Percentiles rank a stretch among this genome's conserved stretches.
Conservation (phyloP, 169 alveolate genomes). For the Cryptosporidium ryanae region DNA sequence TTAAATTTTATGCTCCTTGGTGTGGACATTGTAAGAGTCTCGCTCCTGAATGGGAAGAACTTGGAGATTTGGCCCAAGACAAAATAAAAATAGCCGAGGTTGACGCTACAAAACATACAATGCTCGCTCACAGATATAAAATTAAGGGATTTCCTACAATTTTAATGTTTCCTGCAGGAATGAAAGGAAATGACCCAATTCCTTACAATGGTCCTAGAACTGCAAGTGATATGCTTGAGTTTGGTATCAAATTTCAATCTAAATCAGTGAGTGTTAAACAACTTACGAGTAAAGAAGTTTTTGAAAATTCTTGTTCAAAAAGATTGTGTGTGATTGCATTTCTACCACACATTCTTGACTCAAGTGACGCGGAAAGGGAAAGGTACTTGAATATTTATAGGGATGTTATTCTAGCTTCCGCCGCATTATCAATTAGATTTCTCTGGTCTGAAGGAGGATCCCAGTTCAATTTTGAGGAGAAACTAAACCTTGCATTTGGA, state of each 20-base stretch:
- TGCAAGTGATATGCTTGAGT: conserved; percentile 85
- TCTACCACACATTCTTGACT: conserved; percentile 91
- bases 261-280: conserved; percentile 82
- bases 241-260: conserved; percentile 82
- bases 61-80: conserved; percentile 88
- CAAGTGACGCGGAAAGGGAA: conserved; percentile 85
- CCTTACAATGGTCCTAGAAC: conserved; percentile 88
- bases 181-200: conserved; percentile 84
- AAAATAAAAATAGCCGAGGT: conserved; percentile 83
- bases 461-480: conserved; percentile 87
- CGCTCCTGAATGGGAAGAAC: conserved; percentile 95
- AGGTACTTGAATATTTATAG: conserved; percentile 81
- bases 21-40: conserved; percentile 97
- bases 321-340: conserved; percentile 89
- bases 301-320: conserved; percentile 82
- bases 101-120: conserved; percentile 84
- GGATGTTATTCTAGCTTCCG: conserved; percentile 82
- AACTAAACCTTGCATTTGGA: conserved; percentile 88
- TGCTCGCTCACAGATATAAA: conserved; percentile 81
- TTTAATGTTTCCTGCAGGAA: conserved; percentile 90
- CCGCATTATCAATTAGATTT: conserved; percentile 86
- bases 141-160: conserved; percentile 97
- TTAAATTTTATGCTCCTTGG: conserved; percentile 96
- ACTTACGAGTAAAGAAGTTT: conserved; percentile 76
- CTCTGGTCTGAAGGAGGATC: conserved; percentile 93